A percentile compares a stretch with the other conserved stretches of the same genome.
Conservation (phyloP, 2,329 filamentous ascomycete species). For the Cladosporium phlei region DNA sequence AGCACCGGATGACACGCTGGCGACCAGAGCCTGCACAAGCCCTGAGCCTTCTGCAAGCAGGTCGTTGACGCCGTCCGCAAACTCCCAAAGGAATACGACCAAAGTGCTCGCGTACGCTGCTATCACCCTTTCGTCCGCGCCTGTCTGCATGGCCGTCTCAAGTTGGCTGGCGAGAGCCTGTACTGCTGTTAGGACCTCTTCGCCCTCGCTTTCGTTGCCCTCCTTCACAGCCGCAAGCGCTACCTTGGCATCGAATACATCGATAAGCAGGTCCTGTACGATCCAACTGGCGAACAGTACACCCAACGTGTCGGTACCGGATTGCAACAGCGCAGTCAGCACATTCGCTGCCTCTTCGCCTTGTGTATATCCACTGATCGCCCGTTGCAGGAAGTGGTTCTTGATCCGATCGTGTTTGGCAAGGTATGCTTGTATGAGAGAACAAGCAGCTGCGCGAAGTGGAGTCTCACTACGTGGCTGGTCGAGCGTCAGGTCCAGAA, state of each 20-base stretch:
- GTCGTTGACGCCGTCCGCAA: constrained; percentile 85
- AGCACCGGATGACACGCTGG: constrained; percentile 56
- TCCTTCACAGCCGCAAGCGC: constrained; percentile 78
- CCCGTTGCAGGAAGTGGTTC: constrained; percentile 77
- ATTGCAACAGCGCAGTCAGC: constrained; percentile 70
- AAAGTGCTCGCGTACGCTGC: constrained; percentile 88
- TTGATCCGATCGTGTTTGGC: constrained; percentile 74
- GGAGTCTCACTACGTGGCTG: constrained; percentile 66
- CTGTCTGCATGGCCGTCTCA: constrained; percentile 64
- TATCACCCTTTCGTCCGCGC: constrained; percentile 70
- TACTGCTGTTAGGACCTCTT: constrained; percentile 92
- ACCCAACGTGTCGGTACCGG: constrained; percentile 75
- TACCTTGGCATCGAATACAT: constrained; percentile 73
- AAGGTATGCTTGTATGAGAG: constrained; percentile 91
- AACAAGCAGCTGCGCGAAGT: constrained; percentile 76
- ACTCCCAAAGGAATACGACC: constrained; percentile 85
- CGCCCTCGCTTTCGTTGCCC: constrained; percentile 80
- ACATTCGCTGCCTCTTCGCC: constrained; percentile 80
- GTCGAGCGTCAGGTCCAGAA: constrained; percentile 75
- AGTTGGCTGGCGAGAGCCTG: constrained; percentile 83
- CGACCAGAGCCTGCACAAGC: constrained; percentile 54
- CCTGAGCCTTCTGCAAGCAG: constrained; percentile 89
- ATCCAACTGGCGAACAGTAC: constrained; percentile 86
- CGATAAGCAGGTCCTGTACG: constrained; percentile 77
- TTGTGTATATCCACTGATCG: constrained; percentile 81